These are phyloP conservation scores for Gastrodia elata DNA, from an alignment of 106 monocot species.

Conservation along the genomic window DNA sequence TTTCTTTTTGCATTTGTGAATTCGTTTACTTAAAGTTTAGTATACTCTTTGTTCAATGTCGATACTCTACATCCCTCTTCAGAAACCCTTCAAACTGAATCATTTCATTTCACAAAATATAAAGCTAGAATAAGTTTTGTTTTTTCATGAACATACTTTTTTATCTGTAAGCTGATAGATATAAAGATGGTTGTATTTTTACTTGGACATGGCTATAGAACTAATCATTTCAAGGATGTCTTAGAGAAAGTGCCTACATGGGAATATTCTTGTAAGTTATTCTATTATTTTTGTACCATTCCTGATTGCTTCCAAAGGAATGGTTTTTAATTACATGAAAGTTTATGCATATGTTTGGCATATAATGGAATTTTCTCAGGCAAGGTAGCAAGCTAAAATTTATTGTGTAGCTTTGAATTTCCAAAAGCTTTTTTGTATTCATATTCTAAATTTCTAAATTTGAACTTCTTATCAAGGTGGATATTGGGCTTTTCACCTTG, in stretches of 20 bases:
- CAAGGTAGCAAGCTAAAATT: not conserved
- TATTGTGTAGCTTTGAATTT: not conserved
- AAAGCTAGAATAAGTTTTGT: not conserved
- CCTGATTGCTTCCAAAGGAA: not conserved
- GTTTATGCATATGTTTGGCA: not conserved
- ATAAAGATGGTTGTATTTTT: not conserved
- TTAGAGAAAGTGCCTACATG: not conserved
- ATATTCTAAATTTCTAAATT: not conserved
- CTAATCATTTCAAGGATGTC: not conserved
- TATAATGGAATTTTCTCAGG: not conserved
- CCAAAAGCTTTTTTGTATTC: not conserved
- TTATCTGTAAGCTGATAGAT: not conserved
- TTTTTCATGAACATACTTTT: not conserved
- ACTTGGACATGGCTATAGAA: not conserved
- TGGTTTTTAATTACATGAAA: not conserved
- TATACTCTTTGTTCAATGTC: not conserved
- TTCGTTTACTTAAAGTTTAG: not conserved
- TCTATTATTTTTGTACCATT: not conserved
- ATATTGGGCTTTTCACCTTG: not conserved
- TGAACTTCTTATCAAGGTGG: not conserved
- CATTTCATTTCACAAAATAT: slow-evolving; percentile 3
- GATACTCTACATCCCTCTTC: not conserved
- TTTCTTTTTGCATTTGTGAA: not conserved
- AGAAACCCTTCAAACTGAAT: not conserved
- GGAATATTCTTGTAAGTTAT: not conserved